These are phyloP conservation scores for Umbelopsis sp. DNA, from an alignment of 192 early-diverging fungal genomes.

Conservation along the genomic window DNA sequence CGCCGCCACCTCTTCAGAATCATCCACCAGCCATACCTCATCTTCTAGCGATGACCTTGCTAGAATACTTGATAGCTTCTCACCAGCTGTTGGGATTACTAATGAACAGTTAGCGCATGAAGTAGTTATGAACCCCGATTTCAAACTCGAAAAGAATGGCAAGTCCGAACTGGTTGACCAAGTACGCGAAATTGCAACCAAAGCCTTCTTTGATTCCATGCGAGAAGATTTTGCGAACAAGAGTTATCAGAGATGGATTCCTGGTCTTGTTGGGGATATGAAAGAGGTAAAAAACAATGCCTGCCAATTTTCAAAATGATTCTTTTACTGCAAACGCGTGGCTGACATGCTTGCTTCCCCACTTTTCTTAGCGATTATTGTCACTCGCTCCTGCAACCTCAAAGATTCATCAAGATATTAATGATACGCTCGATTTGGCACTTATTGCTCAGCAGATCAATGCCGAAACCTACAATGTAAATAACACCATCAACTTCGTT, in stretches of 20 bases:
- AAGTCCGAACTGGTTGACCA: conserved; percentile 50
- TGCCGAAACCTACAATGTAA: conserved; percentile 56
- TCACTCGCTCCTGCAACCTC: conserved; percentile 61
- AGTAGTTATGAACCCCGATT: conserved; percentile 73
- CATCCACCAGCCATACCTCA: background rate
- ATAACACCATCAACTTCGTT: conserved; percentile 46
- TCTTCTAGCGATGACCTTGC: conserved; percentile 35
- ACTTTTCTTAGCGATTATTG: conserved; percentile 53
- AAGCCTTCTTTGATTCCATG: conserved; percentile 74
- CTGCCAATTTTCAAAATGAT: no score
- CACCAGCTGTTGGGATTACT: conserved; percentile 37
- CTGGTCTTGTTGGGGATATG: conserved; percentile 57
- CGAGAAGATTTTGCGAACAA: conserved; percentile 58
- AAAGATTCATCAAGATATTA: conserved; percentile 54
- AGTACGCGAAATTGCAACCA: conserved; percentile 60
- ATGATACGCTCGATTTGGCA: conserved; percentile 67
- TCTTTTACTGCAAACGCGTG: no score
- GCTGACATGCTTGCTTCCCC: no score
- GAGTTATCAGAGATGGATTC: conserved; percentile 48
- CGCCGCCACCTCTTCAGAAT: background rate
- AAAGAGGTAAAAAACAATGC: conserved; percentile 42
- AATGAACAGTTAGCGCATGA: conserved; percentile 81
- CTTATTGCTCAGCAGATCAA: conserved; percentile 69
- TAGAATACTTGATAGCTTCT: conserved; percentile 41
- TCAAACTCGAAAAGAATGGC: conserved; percentile 50